A percentile compares a stretch with the other conserved stretches of the same genome.
Conservation (phyloP, 371 early-diverging fungal species). For the Haplosporangium sp. region DNA sequence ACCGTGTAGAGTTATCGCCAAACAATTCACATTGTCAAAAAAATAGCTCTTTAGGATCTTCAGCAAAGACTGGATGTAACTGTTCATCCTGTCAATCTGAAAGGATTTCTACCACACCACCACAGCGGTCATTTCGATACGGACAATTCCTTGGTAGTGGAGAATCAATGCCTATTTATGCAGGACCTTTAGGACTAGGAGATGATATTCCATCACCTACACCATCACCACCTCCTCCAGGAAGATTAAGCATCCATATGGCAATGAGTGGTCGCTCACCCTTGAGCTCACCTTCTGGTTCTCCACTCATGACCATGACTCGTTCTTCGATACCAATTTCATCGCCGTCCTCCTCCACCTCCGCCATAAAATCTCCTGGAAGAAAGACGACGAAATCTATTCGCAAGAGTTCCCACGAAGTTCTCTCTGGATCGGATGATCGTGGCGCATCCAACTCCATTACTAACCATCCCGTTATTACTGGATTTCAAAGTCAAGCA, state of each 20-base stretch:
- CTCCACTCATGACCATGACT: conserved; percentile 23
- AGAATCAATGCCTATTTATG: conserved; percentile 46
- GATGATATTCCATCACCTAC: conserved; percentile 56
- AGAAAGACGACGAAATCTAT: conserved; percentile 22
- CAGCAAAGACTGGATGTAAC: conserved; percentile 15
- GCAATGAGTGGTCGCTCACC: conserved; percentile 49
- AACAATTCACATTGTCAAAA: conserved; percentile 23
- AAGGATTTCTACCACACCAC: conserved; percentile 13
- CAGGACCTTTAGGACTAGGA: conserved; percentile 46
- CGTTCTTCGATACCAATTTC: conserved; percentile 12
- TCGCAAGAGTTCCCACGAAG: conserved; percentile 7
- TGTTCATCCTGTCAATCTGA: conserved; percentile 30
- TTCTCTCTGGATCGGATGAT: neutral
- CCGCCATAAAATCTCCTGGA: conserved; percentile 14
- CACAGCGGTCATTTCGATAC: conserved; percentile 40
- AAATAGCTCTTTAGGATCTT: conserved; percentile 17
- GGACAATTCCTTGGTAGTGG: conserved; percentile 35
- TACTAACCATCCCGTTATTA: conserved; percentile 22
- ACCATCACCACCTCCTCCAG: conserved; percentile 48
- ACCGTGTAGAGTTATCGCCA: conserved; percentile 6
- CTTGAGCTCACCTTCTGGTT: conserved; percentile 31
- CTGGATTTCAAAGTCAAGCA: conserved; percentile 36
- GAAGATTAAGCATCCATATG: conserved; percentile 48
- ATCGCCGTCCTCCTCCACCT: conserved; percentile 5
- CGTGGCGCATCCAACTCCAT: neutral